Evolutionary conservation across 2,329 filamentous ascomycete genomes (phyloP), one percentile per base, ranked within the genome.

Genomic region (Penicillium sp.): DNA sequence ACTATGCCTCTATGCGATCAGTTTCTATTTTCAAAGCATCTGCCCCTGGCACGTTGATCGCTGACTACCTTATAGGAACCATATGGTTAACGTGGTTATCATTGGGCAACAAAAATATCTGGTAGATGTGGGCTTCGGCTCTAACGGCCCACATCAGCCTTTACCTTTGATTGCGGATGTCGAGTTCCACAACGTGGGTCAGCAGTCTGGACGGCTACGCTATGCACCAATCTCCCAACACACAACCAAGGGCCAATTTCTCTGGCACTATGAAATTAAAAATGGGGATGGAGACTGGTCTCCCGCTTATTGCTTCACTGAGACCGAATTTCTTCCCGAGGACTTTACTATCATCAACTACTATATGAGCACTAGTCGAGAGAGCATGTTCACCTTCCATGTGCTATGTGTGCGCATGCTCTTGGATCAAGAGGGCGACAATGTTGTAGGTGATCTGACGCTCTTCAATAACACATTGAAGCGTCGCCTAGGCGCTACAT

Each of bases 291-390:
- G n/a, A 27, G 49, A 57, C 2, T 90, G 86, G 82, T 76, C 79
- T 37, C 76, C 81, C 2, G 82, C 79, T 49, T 90, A 89, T 69
- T 82, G 79, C 58, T 90, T 90, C 67, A 79, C 80, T 1, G 82
- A 87, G 62, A 76, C 79, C 16, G 85, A 88, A 69, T 88, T 87
- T 68, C 67, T 82, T 22, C 79, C 78, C 7, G 68, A 73, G 24
- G 86, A 88, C 70, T 88, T 83, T 63, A 78, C 79, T 47, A 76
- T 86, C 5, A 76, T 86, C 74, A 58, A 56, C 35, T 63, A 54
- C 26, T 65, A 58, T 37, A 63, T 57, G 56, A 56, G 52, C 27
- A 65, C 56, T 10, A 61, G 57, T 44, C 60, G 54, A 24, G 52
- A 45, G 26, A 56, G 54, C 48, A 61, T 52, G 42, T 63, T 65